phyloP scores from a whole-genome alignment of 495 filamentous ascomycete species.

The Aspergillus funiculosus region DNA sequence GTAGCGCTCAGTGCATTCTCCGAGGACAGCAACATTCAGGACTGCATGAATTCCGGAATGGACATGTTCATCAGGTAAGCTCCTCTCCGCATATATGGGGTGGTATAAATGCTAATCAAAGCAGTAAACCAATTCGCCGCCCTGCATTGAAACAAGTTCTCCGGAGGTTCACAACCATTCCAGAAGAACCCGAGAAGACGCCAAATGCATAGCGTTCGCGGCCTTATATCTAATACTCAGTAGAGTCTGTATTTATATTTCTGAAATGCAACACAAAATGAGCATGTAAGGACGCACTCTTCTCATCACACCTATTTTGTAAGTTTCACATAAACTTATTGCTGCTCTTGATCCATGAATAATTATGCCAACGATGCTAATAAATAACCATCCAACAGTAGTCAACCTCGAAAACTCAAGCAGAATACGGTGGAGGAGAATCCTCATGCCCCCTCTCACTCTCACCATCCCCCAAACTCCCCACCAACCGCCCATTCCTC shows the following conservation, averaged over 20 bases:
- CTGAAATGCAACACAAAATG: no score
- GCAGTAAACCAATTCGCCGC: conserved; percentile 74
- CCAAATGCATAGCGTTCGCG: neutral
- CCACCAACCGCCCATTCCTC: conserved; percentile 30
- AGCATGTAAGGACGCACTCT: no score
- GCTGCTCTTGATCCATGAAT: no score
- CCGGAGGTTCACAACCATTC: conserved; percentile 57
- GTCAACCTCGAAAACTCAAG: conserved; percentile 2
- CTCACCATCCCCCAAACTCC: conserved; percentile 21
- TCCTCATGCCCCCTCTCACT: conserved; percentile 13
- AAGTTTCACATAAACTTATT: no score
- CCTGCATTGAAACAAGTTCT: conserved; percentile 82
- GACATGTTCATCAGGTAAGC: conserved; percentile 55
- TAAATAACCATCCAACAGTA: neutral
- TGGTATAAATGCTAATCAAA: neutral
- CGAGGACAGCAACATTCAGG: conserved; percentile 82
- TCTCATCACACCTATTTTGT: no score
- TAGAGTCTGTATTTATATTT: no score
- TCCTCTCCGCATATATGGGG: neutral
- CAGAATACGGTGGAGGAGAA: conserved; percentile 23
- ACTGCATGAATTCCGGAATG: conserved; percentile 74
- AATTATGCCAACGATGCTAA: no score
- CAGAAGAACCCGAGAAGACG: conserved; percentile 35
- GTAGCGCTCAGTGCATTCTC: conserved; percentile 87
- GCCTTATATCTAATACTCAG: neutral